Percentiles rank a stretch among this genome's conserved stretches.
These are phyloP conservation scores for Luffa acutangula DNA, from an alignment of 306 rosid species.

Conservation along the genomic window DNA sequence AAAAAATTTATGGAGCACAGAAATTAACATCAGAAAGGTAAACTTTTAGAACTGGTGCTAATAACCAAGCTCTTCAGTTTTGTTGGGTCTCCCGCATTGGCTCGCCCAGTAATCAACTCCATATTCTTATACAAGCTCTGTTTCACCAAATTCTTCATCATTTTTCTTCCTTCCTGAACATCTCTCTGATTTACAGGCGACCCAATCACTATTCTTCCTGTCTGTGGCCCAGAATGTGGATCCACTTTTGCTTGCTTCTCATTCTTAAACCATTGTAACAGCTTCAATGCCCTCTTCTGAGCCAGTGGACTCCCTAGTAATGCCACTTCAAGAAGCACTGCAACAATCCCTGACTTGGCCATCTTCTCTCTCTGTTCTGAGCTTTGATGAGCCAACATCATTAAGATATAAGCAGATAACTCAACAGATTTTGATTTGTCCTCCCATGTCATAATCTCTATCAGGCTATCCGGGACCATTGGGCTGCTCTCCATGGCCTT, in stretches of 20 bases:
- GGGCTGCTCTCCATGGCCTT: conserved; percentile 57
- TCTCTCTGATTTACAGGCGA: conserved; percentile 46
- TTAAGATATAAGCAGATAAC: conserved; percentile 61
- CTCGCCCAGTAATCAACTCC: conserved; percentile 75
- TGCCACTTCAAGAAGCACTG: conserved; percentile 62
- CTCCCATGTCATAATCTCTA: conserved; percentile 83
- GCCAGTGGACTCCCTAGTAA: conserved; percentile 74
- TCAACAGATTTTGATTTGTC: conserved; percentile 73
- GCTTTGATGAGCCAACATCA: conserved; percentile 91
- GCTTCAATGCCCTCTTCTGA: conserved; percentile 74
- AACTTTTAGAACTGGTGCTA: conserved; percentile 90
- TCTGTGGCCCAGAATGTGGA: conserved; percentile 92
- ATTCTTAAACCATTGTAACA: conserved; percentile 81
- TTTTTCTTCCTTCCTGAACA: conserved; percentile 52
- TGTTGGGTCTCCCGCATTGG: conserved; percentile 48
- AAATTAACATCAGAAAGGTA: conserved; percentile 46
- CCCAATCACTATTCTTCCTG: conserved; percentile 50
- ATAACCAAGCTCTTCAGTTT: conserved; percentile 56
- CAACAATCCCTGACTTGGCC: conserved; percentile 61
- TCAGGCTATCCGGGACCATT: conserved; percentile 43
- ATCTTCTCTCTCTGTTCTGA: conserved; percentile 65
- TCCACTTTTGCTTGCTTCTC: conserved; percentile 64
- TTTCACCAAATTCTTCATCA: conserved; percentile 91
- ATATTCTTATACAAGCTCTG: conserved; percentile 71
- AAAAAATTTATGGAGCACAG: not conserved